Evolutionary conservation across 2,329 filamentous ascomycete species (phyloP), one percentile per base, ranked within the genome.

Genomic region (Colletotrichum chlorophyti): DNA sequence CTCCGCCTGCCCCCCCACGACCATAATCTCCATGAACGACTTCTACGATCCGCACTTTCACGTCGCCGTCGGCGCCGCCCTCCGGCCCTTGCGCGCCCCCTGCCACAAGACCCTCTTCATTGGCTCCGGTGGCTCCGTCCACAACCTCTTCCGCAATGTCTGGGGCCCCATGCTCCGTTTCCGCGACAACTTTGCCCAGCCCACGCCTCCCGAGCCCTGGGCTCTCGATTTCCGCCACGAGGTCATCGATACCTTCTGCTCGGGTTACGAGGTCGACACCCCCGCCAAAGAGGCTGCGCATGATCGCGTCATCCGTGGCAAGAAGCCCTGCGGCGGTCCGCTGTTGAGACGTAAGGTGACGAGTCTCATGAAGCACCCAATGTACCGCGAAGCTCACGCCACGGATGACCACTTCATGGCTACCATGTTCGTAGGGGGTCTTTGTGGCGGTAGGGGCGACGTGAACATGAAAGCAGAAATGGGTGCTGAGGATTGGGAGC

Each of bases 401-500:
- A 90, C 87, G 0, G 87, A 91, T 65, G 88, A 90, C 67, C 87
- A 90, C 66, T 90, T 87, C 63, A 89, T 90, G 83, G 74, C 85
- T 1, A 78, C 83, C 3, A 75, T 86, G 65, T 90, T 90, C 70
- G 81, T 87, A 0, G 83, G 85, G 0, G 87, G 87, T 1, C 74
- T 80, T 3, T 75, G 75, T 26, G 79, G 85, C 1, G 78, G 78
- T 27, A 65, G 70, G 49, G 77, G 79, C 21, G 81, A 84, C 67
- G 69, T 74, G 52, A 74, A 71, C 0, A 66, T 70, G 11, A 62
- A 70, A 31, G 79, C 75, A 0, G 68, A 72, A 57, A 65, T 85
- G 61, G 76, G 74, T n/a, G 85, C 84, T 0, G 84, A 88, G 74
- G 81, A 79, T n/a, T 88, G 85, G 85, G 86, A 88, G 69, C 70